These are phyloP conservation scores for Plasmopara muralis DNA, from an alignment of 352 stramenopile species.

Conservation along the genomic window DNA sequence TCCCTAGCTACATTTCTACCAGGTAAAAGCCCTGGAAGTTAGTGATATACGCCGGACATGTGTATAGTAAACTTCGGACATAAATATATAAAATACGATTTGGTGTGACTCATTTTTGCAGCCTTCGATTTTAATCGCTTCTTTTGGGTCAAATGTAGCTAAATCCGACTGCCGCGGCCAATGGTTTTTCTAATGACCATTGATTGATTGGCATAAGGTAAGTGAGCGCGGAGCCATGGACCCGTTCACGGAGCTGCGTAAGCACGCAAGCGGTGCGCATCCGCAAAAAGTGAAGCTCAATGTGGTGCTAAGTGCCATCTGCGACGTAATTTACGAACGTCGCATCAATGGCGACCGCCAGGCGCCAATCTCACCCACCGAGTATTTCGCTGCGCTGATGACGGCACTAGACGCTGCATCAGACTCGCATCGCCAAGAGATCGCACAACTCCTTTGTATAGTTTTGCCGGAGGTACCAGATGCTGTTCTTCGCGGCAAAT, in stretches of 20 bases:
- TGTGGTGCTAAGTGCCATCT: constrained; percentile 76
- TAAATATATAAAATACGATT: too few species aligned
- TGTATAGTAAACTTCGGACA: too few species aligned
- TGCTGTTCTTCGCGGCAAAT: constrained; percentile 77
- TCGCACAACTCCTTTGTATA: constrained; percentile 68
- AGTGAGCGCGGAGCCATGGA: constrained; percentile 34
- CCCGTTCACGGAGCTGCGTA: constrained; percentile 71
- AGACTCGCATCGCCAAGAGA: constrained; percentile 69
- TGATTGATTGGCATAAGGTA: constrained; percentile 32
- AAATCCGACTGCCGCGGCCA: constrained; percentile 17
- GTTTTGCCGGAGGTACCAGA: constrained; percentile 66
- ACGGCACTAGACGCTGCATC: constrained; percentile 71
- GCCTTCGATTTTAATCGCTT: too few species aligned
- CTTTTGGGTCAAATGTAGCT: background rate
- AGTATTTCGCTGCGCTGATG: constrained; percentile 87
- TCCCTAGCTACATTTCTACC: too few species aligned
- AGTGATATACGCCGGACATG: too few species aligned
- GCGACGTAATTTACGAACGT: constrained; percentile 78
- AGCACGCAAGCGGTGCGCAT: constrained; percentile 69
- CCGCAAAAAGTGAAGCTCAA: constrained; percentile 79
- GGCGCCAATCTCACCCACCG: constrained; percentile 56
- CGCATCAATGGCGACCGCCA: constrained; percentile 23
- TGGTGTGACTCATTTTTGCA: too few species aligned
- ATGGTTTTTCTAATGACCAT: constrained; percentile 31
- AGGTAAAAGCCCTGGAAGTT: too few species aligned